Conservation (phyloP, 306 rosid species). For the Luffa acutangula region DNA sequence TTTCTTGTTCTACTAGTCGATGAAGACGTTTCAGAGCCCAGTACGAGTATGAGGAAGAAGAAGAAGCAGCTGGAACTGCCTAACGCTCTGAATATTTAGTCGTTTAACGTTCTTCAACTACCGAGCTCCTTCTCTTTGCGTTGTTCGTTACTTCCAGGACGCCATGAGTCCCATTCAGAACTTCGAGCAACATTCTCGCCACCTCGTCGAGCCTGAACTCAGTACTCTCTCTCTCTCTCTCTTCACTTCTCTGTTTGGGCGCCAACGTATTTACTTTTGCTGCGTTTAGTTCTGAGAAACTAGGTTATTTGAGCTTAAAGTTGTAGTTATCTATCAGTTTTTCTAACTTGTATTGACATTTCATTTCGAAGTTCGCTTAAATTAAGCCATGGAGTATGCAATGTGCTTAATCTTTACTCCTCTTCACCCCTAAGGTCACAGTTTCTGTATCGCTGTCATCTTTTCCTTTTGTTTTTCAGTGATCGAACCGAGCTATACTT, state of each 20-base stretch:
- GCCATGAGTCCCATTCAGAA: constrained; percentile 92
- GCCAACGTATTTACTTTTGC: not conserved
- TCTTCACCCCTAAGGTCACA: not conserved
- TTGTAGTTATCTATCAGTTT: not conserved
- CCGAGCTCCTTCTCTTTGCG: not conserved
- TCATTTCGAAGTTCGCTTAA: not conserved
- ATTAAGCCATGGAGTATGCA: not conserved
- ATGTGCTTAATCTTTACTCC: not conserved
- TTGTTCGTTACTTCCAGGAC: not conserved
- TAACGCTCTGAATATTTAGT: not conserved
- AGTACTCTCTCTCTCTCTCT: constrained; percentile 31
- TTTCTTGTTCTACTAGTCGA: not conserved
- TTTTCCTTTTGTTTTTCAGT: not conserved
- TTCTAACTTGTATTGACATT: not conserved
- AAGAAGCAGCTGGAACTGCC: constrained; percentile 2
- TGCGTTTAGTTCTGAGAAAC: not conserved
- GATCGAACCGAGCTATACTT: not conserved
- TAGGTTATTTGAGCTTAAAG: not conserved
- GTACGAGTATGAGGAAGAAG: constrained; percentile 1
- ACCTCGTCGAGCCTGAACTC: constrained; percentile 59
- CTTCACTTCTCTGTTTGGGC: not conserved
- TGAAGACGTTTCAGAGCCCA: not conserved
- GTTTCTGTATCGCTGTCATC: not conserved
- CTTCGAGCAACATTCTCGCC: constrained; percentile 85
- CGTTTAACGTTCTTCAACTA: not conserved